Conservation (phyloP, 495 filamentous ascomycete species). For the Tuber borchii region DNA sequence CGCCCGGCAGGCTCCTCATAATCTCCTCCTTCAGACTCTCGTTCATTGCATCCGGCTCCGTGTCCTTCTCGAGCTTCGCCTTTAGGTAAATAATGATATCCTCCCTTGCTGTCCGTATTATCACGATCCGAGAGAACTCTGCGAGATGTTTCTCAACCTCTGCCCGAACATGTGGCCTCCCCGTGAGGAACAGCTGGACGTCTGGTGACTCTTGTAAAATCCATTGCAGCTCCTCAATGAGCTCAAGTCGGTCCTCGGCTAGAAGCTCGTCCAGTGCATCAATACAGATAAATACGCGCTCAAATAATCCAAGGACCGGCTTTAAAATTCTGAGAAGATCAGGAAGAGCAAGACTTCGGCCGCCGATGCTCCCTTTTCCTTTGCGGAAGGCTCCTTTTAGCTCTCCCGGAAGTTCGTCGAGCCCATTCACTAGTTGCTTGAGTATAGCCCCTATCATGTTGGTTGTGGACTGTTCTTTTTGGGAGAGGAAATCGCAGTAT, state of each 20-base stretch:
- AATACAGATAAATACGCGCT: not conserved
- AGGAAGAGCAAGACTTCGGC: not conserved
- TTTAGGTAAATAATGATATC: not conserved
- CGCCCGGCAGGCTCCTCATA: not conserved
- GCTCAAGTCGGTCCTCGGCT: not conserved
- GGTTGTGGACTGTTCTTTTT: not conserved
- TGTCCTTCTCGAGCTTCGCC: not conserved
- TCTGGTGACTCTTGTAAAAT: not conserved
- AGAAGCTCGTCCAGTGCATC: not conserved
- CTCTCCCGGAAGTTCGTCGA: not conserved
- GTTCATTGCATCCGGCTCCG: not conserved
- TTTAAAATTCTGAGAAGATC: not conserved
- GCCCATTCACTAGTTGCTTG: not conserved
- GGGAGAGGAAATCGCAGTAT: not conserved
- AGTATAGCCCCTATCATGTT: not conserved
- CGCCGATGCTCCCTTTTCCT: not conserved
- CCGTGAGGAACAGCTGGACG: not conserved
- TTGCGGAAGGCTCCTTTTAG: not conserved
- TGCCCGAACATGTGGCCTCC: not conserved
- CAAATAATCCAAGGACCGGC: not conserved
- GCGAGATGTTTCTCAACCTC: not conserved
- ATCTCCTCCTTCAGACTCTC: not conserved
- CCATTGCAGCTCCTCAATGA: not conserved
- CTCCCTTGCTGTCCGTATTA: not conserved
- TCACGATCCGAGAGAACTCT: not conserved